Percentiles rank a stretch among this genome's conserved stretches.
Evolutionary conservation across 1,284 basidiomycete genomes (phyloP).

Genomic region (Sporisorium reilianum): DNA sequence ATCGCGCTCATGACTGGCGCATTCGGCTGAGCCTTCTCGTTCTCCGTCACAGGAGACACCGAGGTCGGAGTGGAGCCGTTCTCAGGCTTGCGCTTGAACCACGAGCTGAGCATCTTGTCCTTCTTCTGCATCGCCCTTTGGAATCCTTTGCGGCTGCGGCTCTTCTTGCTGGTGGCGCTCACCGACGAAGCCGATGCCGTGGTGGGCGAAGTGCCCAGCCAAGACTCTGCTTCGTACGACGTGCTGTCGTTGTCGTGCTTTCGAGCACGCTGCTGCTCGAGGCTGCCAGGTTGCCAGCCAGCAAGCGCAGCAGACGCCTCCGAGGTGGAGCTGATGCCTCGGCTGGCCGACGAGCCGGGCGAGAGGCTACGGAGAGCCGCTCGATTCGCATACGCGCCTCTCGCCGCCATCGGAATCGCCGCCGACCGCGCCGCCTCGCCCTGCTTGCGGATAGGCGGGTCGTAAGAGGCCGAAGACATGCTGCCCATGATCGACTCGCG

Average conservation of each 20-base stretch:
- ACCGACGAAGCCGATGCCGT: constrained; percentile 30
- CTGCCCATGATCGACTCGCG: constrained; percentile 29
- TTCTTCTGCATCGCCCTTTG: constrained; percentile 45
- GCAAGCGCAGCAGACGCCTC: constrained; percentile 12
- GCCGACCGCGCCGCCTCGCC: constrained; percentile 1
- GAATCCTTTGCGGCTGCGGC: constrained; percentile 38
- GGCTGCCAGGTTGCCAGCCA: constrained; percentile 24
- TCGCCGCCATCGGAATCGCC: constrained; percentile 17
- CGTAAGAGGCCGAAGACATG: constrained; percentile 16
- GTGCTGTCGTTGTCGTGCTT: constrained; percentile 9
- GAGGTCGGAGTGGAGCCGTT: constrained; percentile 9
- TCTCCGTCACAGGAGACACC: constrained; percentile 4
- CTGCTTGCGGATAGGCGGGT: constrained; percentile 1
- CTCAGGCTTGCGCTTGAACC: constrained; percentile 51
- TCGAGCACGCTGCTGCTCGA: constrained; percentile 14
- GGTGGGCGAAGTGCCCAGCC: constrained; percentile 38
- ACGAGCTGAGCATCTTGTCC: constrained; percentile 53
- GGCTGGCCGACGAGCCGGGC: constrained; percentile 28
- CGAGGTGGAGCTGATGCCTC: constrained; percentile 21
- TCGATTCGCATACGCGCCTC: background rate
- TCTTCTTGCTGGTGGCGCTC: constrained; percentile 40
- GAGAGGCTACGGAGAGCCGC: constrained; percentile 14
- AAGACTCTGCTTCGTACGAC: constrained; percentile 32
- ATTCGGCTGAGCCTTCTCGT: constrained; percentile 3
- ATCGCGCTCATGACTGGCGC: background rate